phyloP scores from a whole-genome alignment of 164 flowering plant genomes.

The Sextonia rubra region DNA sequence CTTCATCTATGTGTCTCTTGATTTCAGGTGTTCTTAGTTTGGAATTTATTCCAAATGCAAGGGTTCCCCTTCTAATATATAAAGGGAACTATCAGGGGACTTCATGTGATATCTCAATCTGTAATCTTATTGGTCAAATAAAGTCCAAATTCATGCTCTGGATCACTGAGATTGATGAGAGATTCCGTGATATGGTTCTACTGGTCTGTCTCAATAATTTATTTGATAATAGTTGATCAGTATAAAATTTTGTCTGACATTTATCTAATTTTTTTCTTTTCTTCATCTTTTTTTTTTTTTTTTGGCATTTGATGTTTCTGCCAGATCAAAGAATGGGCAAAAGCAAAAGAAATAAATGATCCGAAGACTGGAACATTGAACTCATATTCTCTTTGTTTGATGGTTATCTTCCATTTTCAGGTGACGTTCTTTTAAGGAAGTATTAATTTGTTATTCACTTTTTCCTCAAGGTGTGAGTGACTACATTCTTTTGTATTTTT shows the following conservation, averaged over 20 bases:
- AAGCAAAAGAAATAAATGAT: slow-evolving; percentile 65
- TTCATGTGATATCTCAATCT: slow-evolving; percentile 84
- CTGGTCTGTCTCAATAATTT: slow-evolving; percentile 38
- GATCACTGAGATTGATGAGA: slow-evolving; percentile 72
- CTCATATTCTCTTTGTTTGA: slow-evolving; percentile 73
- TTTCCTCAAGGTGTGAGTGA: no score
- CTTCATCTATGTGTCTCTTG: background rate
- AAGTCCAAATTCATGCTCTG: slow-evolving; percentile 75
- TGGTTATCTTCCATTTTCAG: slow-evolving; percentile 94
- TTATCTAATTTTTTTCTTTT: background rate
- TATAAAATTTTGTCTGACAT: background rate
- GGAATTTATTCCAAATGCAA: slow-evolving; percentile 55
- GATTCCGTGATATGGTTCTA: slow-evolving; percentile 85
- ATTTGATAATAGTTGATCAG: background rate
- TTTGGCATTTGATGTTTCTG: slow-evolving; percentile 15
- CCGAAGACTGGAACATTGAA: slow-evolving; percentile 73
- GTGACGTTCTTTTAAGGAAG: slow-evolving; percentile 24
- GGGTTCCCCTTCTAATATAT: slow-evolving; percentile 78
- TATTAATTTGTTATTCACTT: background rate
- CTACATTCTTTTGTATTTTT: no score
- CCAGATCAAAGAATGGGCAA: slow-evolving; percentile 99
- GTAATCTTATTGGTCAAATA: slow-evolving; percentile 64
- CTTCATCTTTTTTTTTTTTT: background rate
- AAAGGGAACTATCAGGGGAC: slow-evolving; percentile 40
- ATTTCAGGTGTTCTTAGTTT: slow-evolving; percentile 46